Evolutionary conservation across 73 alveolate species (phyloP).

Genomic region (Effrenium voratum): DNA sequence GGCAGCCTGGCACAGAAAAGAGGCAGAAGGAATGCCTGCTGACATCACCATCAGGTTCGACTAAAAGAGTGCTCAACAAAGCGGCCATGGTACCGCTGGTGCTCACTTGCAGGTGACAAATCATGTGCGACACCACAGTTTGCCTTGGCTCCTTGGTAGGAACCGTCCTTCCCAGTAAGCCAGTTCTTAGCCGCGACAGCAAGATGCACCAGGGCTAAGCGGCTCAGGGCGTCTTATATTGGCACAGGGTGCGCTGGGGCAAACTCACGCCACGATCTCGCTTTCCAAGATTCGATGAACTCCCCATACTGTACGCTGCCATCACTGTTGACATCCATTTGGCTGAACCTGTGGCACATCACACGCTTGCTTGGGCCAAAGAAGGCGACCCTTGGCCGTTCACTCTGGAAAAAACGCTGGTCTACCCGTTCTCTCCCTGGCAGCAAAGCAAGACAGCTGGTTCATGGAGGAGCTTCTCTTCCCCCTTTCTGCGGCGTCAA

Average conservation of each 20-base stretch:
- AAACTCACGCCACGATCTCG: no score
- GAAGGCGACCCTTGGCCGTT: no score
- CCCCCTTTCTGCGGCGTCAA: no score
- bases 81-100: neutral
- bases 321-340: constrained; percentile 69
- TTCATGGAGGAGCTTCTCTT: no score
- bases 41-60: neutral
- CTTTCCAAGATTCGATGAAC: constrained; percentile 45
- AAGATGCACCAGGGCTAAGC: neutral
- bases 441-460: no score
- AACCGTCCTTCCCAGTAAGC: neutral
- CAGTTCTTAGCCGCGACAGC: neutral
- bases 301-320: constrained; percentile 73
- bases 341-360: neutral
- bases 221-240: neutral
- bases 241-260: no score
- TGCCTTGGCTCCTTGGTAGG: constrained; percentile 45
- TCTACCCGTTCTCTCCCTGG: no score
- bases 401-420: no score
- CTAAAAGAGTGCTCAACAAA: neutral
- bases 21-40: neutral
- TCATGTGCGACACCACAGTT: no score
- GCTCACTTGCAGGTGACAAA: neutral
- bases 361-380: neutral
- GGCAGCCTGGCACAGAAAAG: constrained; percentile 34